Percentiles rank a stretch among this genome's conserved stretches.
Evolutionary conservation across 768 basidiomycete genomes (phyloP).

Genomic region (Fomitopsis serialis): DNA sequence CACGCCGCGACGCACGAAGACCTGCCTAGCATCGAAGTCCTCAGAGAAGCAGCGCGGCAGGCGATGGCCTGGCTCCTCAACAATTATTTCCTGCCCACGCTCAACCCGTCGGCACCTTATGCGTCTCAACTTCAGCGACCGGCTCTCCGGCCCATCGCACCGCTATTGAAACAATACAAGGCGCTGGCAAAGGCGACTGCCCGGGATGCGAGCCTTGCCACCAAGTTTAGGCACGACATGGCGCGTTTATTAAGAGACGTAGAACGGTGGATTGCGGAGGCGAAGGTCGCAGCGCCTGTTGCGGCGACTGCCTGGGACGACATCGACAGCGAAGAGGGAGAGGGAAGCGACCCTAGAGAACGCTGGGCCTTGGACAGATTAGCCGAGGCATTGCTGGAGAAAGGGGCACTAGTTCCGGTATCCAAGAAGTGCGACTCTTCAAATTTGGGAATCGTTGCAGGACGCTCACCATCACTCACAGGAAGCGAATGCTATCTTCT

Average conservation of each 20-base stretch:
- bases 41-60: constrained; percentile 73
- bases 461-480: constrained; percentile 17
- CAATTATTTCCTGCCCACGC: constrained; percentile 79
- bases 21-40: constrained; percentile 74
- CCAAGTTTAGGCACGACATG: constrained; percentile 46
- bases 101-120: constrained; percentile 47
- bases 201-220: constrained; percentile 58
- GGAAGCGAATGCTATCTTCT: constrained; percentile 47
- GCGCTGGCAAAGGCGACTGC: constrained; percentile 51
- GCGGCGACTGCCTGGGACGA: constrained; percentile 40
- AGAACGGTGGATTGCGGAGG: constrained; percentile 78
- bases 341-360: constrained; percentile 50
- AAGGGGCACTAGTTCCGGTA: constrained; percentile 74
- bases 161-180: constrained; percentile 75
- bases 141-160: constrained; percentile 51
- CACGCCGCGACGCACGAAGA: constrained; percentile 98
- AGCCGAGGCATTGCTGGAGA: constrained; percentile 59
- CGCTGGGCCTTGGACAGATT: constrained; percentile 64
- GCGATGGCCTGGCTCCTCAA: constrained; percentile 78
- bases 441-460: neutral
- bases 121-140: constrained; percentile 25
- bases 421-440: constrained; percentile 69
- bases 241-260: constrained; percentile 49
- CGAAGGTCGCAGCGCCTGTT: constrained; percentile 52
- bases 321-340: constrained; percentile 11